A percentile compares a stretch with the other conserved stretches of the same genome.
These are phyloP conservation scores for Fusarium coffeatum DNA, from an alignment of 2,329 filamentous ascomycete genomes.

Conservation along the genomic window DNA sequence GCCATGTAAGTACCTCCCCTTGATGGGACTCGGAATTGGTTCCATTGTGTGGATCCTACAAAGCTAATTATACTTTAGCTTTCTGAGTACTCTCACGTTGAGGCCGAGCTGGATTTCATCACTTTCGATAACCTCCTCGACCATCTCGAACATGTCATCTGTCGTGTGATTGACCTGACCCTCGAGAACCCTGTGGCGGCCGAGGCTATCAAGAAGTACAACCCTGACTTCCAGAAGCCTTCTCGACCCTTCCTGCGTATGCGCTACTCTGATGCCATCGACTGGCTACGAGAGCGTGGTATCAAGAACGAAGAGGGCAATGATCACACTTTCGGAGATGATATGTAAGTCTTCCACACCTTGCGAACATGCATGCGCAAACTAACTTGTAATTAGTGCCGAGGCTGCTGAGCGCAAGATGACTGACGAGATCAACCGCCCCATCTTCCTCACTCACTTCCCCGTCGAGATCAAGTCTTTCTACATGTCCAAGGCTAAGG, in stretches of 20 bases:
- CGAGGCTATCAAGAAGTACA: slow-evolving; percentile 82
- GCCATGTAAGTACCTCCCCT: slow-evolving; percentile 66
- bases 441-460: slow-evolving; percentile 98
- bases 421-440: slow-evolving; percentile 95
- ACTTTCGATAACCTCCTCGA: slow-evolving; percentile 87
- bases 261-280: slow-evolving; percentile 92
- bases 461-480: slow-evolving; percentile 98
- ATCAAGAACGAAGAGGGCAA: slow-evolving; percentile 94
- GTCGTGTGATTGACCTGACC: slow-evolving; percentile 82
- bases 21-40: not conserved
- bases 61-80: slow-evolving; percentile 55
- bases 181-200: slow-evolving; percentile 79
- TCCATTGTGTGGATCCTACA: no score
- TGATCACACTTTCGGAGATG: slow-evolving; percentile 91
- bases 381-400: slow-evolving; percentile 57
- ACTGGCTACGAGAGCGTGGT: slow-evolving; percentile 90
- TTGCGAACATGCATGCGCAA: not conserved
- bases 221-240: slow-evolving; percentile 88
- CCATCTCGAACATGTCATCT: slow-evolving; percentile 89
- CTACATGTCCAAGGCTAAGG: slow-evolving; percentile 93
- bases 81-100: slow-evolving; percentile 96
- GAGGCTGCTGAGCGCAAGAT: slow-evolving; percentile 96
- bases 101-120: slow-evolving; percentile 97
- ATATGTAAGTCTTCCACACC: slow-evolving; percentile 66
- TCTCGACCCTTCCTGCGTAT: slow-evolving; percentile 91